Conservation (phyloP, 805 yeast species). For the Brettanomyces sp. region DNA sequence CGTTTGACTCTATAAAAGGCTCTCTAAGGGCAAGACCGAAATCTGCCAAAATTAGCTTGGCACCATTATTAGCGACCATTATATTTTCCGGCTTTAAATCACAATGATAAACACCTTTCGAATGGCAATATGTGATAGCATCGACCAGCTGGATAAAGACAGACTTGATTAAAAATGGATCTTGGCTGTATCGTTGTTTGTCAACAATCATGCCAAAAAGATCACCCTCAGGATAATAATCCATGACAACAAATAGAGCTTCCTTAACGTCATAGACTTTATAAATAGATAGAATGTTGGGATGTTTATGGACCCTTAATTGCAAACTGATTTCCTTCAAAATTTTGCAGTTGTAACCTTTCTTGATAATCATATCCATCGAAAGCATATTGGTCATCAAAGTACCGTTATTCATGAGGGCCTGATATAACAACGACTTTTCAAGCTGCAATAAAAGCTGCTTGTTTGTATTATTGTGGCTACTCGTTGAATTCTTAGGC, state of each 20-base stretch:
- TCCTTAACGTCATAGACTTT: slow-evolving; percentile 55
- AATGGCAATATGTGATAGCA: slow-evolving; percentile 76
- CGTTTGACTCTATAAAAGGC: slow-evolving; percentile 49
- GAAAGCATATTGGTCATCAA: slow-evolving; percentile 24
- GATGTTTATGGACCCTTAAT: slow-evolving; percentile 64
- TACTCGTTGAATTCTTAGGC: slow-evolving; percentile 13
- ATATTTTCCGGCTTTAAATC: slow-evolving; percentile 95
- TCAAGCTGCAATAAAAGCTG: slow-evolving; percentile 23
- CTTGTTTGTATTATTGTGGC: slow-evolving; percentile 16
- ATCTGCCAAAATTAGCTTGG: slow-evolving; percentile 61
- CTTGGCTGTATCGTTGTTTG: slow-evolving; percentile 46
- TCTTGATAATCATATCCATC: slow-evolving; percentile 26
- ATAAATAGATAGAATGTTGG: slow-evolving; percentile 67
- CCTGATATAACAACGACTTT: slow-evolving; percentile 15
- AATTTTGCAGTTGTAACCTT: slow-evolving; percentile 28
- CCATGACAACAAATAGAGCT: slow-evolving; percentile 70
- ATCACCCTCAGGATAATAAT: slow-evolving; percentile 79
- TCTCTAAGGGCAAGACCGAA: slow-evolving; percentile 78
- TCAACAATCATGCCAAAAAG: slow-evolving; percentile 81
- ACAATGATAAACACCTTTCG: slow-evolving; percentile 79
- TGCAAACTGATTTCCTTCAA: slow-evolving; percentile 69
- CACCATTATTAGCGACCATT: slow-evolving; percentile 50
- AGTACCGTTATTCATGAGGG: slow-evolving; percentile 18
- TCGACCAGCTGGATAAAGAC: slow-evolving; percentile 72
- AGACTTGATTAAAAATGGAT: slow-evolving; percentile 41